A percentile compares a stretch with the other conserved stretches of the same genome.
Evolutionary conservation across 441 rosid genomes (phyloP).

Genomic region (Gossypium laxum): DNA sequence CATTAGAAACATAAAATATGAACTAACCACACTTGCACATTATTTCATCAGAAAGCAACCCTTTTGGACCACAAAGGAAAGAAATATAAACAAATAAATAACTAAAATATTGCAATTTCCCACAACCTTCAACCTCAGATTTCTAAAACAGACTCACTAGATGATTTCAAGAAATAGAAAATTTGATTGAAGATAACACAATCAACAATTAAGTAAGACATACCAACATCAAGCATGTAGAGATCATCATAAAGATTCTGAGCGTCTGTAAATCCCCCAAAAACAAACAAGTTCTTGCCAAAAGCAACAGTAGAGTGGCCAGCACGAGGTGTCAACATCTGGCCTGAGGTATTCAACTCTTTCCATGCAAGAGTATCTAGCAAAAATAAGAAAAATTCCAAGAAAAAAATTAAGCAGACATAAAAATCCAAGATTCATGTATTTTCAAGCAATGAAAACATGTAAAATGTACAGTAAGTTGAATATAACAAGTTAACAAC

Average conservation of each 20-base stretch:
- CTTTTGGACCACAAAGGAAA: background rate
- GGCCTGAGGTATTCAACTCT: conserved; percentile 69
- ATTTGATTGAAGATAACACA: background rate
- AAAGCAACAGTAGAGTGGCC: conserved; percentile 81
- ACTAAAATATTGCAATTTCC: background rate
- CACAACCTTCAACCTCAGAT: background rate
- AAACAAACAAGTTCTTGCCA: conserved; percentile 76
- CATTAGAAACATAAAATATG: conserved; percentile 1
- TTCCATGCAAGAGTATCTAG: conserved; percentile 80
- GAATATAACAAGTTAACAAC: background rate
- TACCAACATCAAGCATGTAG: conserved; percentile 80
- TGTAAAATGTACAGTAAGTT: background rate
- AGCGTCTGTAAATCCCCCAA: conserved; percentile 89
- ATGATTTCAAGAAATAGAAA: background rate
- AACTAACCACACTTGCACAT: background rate
- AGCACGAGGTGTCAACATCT: conserved; percentile 79
- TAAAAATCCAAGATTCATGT: background rate
- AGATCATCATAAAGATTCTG: conserved; percentile 79
- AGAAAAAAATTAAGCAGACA: conserved; percentile 14
- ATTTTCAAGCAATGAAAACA: conserved; percentile 5
- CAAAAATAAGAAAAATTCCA: conserved; percentile 14
- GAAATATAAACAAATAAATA: background rate
- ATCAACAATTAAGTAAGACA: conserved; percentile 19
- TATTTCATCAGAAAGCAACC: conserved; percentile 1
- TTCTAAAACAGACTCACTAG: background rate